Percentiles rank a stretch among this genome's conserved stretches.
These are phyloP conservation scores for Arthrinium phaeospermum DNA, from an alignment of 2,329 filamentous ascomycete genomes.

Conservation along the genomic window DNA sequence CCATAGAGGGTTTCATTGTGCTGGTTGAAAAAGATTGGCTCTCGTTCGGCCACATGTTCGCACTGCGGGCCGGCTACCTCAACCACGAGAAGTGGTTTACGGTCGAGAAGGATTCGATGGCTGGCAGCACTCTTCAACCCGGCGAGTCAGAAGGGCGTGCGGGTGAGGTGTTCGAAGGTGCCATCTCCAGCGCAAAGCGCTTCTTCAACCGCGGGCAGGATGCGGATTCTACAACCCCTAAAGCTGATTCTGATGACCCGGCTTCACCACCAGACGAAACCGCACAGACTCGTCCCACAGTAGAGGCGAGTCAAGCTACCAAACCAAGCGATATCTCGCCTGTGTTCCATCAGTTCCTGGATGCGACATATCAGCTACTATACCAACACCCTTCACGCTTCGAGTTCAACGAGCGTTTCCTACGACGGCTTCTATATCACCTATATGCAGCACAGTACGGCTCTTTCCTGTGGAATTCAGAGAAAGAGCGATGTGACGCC, in stretches of 20 bases:
- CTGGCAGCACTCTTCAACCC: slow-evolving; percentile 65
- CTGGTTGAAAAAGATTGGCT: slow-evolving; percentile 97
- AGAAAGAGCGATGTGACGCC: slow-evolving; percentile 81
- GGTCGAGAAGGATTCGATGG: slow-evolving; percentile 80
- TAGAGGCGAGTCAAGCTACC: slow-evolving; percentile 69
- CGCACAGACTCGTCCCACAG: slow-evolving; percentile 41
- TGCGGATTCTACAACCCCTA: slow-evolving; percentile 56
- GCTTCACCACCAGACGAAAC: slow-evolving; percentile 37
- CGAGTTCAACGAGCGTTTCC: slow-evolving; percentile 94
- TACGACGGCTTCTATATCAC: slow-evolving; percentile 88
- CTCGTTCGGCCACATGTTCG: slow-evolving; percentile 97
- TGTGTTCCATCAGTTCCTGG: slow-evolving; percentile 97
- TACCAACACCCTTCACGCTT: slow-evolving; percentile 87
- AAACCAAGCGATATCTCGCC: slow-evolving; percentile 91
- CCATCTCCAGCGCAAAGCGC: slow-evolving; percentile 81
- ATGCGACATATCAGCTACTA: slow-evolving; percentile 89
- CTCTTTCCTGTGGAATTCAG: slow-evolving; percentile 93
- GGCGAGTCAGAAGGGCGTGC: slow-evolving; percentile 65
- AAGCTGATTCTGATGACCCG: slow-evolving; percentile 52
- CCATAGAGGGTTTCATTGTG: slow-evolving; percentile 91
- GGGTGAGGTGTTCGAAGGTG: slow-evolving; percentile 82
- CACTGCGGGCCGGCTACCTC: slow-evolving; percentile 85
- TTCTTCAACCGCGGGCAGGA: slow-evolving; percentile 81
- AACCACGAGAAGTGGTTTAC: slow-evolving; percentile 94
- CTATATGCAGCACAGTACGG: slow-evolving; percentile 96